These are phyloP conservation scores for Brettanomyces naardenensis DNA, from an alignment of 805 yeast genomes.

Conservation along the genomic window DNA sequence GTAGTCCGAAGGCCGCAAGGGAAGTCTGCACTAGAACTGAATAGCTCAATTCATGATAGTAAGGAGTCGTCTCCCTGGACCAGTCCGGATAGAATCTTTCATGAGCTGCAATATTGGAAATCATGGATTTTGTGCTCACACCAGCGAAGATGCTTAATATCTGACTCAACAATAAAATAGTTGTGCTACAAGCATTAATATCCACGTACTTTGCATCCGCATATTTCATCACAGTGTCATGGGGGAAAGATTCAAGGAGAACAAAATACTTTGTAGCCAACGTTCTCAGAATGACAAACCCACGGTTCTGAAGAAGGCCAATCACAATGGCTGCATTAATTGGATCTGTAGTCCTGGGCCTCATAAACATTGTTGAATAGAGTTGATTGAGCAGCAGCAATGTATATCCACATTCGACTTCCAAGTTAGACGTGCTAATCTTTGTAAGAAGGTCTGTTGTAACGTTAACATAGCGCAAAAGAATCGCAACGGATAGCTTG, in stretches of 20 bases:
- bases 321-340: slow-evolving; percentile 35
- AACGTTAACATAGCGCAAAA: slow-evolving; percentile 17
- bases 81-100: slow-evolving; percentile 33
- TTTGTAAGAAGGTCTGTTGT: slow-evolving; percentile 12
- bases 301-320: slow-evolving; percentile 44
- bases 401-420: slow-evolving; percentile 10
- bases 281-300: slow-evolving; percentile 30
- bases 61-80: slow-evolving; percentile 16
- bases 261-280: slow-evolving; percentile 16
- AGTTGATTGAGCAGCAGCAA: slow-evolving; percentile 18
- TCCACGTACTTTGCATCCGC: slow-evolving; percentile 17
- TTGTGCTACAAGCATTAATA: slow-evolving; percentile 18
- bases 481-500: slow-evolving; percentile 20
- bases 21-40: slow-evolving; percentile 32
- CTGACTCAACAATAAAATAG: slow-evolving; percentile 16
- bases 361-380: slow-evolving; percentile 16
- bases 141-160: slow-evolving; percentile 38
- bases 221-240: slow-evolving; percentile 11
- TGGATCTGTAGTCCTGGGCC: slow-evolving; percentile 18
- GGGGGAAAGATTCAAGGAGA: slow-evolving; percentile 16
- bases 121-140: slow-evolving; percentile 29
- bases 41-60: slow-evolving; percentile 18
- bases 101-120: slow-evolving; percentile 26
- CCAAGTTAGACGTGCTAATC: slow-evolving; percentile 14
- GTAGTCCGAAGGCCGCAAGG: slow-evolving; percentile 31